Percentiles rank a stretch among this genome's conserved stretches.
phyloP scores from a whole-genome alignment of 352 stramenopile species.

The Globisporangium acanthophoron region DNA sequence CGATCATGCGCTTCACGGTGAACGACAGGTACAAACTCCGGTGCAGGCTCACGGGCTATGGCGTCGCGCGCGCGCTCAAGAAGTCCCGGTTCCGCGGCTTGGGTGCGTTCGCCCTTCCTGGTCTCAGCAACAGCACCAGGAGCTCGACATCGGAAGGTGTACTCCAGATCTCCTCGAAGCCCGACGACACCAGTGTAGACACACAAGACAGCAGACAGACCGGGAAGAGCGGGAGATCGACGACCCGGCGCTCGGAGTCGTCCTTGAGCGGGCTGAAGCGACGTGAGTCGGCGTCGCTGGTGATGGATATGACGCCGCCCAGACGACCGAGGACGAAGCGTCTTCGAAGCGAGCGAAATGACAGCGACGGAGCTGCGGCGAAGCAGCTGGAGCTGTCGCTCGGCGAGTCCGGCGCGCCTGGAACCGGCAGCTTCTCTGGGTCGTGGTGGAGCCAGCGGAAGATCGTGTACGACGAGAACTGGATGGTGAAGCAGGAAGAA shows the following conservation, averaged over 20 bases:
- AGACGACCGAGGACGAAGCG: conserved; percentile 23
- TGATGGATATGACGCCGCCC: conserved; percentile 40
- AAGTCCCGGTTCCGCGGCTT: conserved; percentile 20
- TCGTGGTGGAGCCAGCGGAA: conserved; percentile 77
- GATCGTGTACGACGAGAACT: conserved; percentile 65
- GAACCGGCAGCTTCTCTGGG: conserved; percentile 21
- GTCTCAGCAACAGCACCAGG: neutral
- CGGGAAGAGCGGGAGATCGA: conserved; percentile 2
- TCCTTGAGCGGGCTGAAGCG: conserved; percentile 19
- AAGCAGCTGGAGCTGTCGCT: conserved; percentile 11
- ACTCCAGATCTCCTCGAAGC: conserved; percentile 6
- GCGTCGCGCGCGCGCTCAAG: conserved; percentile 17
- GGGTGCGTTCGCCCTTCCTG: conserved; percentile 7
- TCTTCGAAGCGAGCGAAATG: conserved; percentile 2
- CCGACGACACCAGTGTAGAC: neutral
- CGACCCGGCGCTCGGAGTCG: neutral
- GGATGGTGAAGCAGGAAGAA: conserved; percentile 76
- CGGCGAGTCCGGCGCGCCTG: neutral
- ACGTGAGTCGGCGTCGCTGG: conserved; percentile 16
- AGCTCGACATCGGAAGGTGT: neutral
- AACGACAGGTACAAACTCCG: conserved; percentile 55
- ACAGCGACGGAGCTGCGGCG: conserved; percentile 3
- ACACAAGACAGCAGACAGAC: neutral
- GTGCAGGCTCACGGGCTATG: conserved; percentile 35
- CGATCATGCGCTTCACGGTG: conserved; percentile 51